Evolutionary conservation across 768 basidiomycete species (phyloP).

Genomic region (Mycena haematopus): DNA sequence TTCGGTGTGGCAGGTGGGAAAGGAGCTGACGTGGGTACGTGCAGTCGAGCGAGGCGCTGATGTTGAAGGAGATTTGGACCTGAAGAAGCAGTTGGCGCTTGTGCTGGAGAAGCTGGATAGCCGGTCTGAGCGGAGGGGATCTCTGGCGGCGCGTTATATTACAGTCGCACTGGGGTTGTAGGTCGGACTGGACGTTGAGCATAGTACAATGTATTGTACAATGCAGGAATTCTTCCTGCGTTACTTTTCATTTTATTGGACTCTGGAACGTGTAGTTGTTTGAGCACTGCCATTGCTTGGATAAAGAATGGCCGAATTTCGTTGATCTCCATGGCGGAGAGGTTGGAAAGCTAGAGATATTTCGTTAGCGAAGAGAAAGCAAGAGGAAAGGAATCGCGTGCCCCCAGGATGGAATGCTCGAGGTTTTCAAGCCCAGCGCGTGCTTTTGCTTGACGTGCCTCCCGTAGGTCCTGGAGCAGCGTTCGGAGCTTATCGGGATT

Average conservation of each 20-base stretch:
- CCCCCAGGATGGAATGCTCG: constrained; percentile 82
- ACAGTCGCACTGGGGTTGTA: neutral
- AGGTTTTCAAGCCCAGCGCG: constrained; percentile 82
- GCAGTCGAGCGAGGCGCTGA: constrained; percentile 74
- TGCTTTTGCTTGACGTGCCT: constrained; percentile 94
- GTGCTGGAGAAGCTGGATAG: constrained; percentile 47
- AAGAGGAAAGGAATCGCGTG: no score
- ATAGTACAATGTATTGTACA: constrained; percentile 10
- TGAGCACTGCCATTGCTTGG: constrained; percentile 78
- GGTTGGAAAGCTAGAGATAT: constrained; percentile 86
- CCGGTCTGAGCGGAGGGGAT: neutral
- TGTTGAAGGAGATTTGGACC: constrained; percentile 67
- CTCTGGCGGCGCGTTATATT: neutral
- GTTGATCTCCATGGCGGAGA: constrained; percentile 92
- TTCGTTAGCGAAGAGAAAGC: no score
- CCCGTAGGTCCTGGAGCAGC: constrained; percentile 92
- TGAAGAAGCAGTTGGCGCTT: constrained; percentile 55
- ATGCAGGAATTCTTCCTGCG: neutral
- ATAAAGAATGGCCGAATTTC: constrained; percentile 91
- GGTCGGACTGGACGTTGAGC: neutral
- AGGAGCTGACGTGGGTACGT: constrained; percentile 13
- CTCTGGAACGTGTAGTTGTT: constrained; percentile 48
- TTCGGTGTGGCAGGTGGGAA: no score
- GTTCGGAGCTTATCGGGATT: constrained; percentile 84
- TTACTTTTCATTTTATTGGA: neutral